Base-by-base conservation (phyloP, 2,329 filamentous ascomycete genomes). In the Colletotrichum scovillei region DNA sequence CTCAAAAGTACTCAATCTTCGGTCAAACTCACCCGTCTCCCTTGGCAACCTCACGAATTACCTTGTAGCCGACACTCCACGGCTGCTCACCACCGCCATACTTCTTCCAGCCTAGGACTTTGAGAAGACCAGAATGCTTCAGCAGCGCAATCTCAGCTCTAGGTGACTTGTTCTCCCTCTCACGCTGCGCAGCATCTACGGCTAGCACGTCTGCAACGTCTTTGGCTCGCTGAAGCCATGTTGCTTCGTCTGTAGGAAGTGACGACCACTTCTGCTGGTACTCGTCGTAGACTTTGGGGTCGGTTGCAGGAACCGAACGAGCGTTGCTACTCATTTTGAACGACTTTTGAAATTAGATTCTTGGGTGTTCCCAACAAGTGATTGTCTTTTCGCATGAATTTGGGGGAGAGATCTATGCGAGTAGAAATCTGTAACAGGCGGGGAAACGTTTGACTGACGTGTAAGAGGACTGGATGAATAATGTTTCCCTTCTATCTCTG, bases 21-120 rank as follows among this genome's bases (percentile, higher is more conserved):
- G 16, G 42, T 6, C 16, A 32, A 8, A 12, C 77, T 73, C 55
- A 90, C 85, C 91, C 91, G 79, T 93, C 91, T 0, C 85, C 88
- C 76, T 91, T 91, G 1, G 91, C 89, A 6, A 93, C 88, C 71
- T 92, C 90, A 0, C 91, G 85, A 32, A 92, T 91, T 0, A 82
- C 84, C 76, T 88, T 88, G 76, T 91, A 92, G 0, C 84, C 91
- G 1, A 90, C 84, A 28, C 79, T 83, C 83, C 84, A 85, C 0
- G 84, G 81, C 75, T 85, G 83, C 11, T 78, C 83, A 22, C 84
- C 84, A n/a, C 84, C 84, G 19, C 84, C 84, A 46, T 84, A 85
- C 69, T 83, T 82, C 22, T 79, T 77, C 7, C 79, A 80, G 0
- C 84, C 84, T 0, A 86, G 78, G 1, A 84, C 63, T 75, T 84